Evolutionary conservation across 2,329 filamentous ascomycete species (phyloP).

Genomic region (Pestalotiopsis sp.): DNA sequence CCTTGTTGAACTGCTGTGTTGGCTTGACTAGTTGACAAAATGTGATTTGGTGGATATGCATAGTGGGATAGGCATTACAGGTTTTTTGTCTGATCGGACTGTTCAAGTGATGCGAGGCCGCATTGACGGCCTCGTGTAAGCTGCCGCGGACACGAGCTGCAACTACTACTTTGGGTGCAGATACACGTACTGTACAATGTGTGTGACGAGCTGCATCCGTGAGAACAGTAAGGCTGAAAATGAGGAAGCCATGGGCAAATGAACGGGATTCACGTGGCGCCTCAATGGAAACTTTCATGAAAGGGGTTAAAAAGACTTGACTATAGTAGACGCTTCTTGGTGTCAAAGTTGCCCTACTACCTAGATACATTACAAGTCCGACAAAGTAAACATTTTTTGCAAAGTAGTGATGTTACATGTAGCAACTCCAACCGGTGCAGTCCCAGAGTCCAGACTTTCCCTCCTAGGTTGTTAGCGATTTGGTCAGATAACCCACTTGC

Average conservation of each 20-base stretch:
- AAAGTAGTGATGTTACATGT: neutral
- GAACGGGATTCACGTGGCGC: neutral
- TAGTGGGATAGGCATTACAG: neutral
- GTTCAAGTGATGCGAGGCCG: neutral
- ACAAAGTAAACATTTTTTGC: neutral
- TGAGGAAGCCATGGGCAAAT: neutral
- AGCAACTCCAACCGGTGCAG: too few species aligned
- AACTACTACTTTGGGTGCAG: neutral
- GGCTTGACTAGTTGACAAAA: neutral
- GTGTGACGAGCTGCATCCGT: neutral
- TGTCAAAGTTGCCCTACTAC: neutral
- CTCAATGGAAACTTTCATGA: neutral
- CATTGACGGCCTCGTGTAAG: neutral
- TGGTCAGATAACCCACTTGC: neutral
- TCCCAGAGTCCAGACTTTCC: neutral
- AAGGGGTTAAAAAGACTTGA: neutral
- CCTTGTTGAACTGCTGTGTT: neutral
- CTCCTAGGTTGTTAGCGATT: neutral
- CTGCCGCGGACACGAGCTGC: constrained; percentile 1
- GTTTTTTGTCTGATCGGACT: neutral
- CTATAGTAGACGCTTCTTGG: neutral
- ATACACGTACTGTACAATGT: neutral
- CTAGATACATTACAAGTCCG: too few species aligned
- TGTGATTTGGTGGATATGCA: neutral
- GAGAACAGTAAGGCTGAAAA: neutral